phyloP scores from a whole-genome alignment of 495 filamentous ascomycete species.

The Thermothielavioides terrestris region DNA sequence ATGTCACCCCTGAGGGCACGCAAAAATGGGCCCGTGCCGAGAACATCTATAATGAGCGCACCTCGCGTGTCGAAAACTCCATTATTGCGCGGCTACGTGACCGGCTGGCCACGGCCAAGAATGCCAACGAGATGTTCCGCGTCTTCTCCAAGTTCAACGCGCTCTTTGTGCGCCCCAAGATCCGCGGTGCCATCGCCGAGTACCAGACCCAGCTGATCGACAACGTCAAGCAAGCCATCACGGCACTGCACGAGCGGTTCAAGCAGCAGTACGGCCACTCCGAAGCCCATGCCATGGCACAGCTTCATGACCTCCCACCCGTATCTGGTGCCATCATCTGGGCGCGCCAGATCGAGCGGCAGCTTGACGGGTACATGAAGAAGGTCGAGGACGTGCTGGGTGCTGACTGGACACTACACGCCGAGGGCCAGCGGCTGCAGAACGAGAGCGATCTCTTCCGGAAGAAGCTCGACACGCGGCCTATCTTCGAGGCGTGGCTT shows the following conservation, averaged over 20 bases:
- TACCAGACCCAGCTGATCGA: constrained; percentile 97
- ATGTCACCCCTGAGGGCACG: constrained; percentile 82
- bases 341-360: constrained; percentile 92
- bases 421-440: constrained; percentile 90
- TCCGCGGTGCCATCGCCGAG: constrained; percentile 91
- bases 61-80: constrained; percentile 93
- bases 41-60: constrained; percentile 91
- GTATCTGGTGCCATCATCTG: constrained; percentile 95
- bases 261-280: constrained; percentile 98
- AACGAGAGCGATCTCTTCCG: constrained; percentile 82
- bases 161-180: constrained; percentile 93
- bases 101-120: constrained; percentile 87
- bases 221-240: constrained; percentile 92
- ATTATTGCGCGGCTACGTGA: constrained; percentile 94
- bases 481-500: constrained; percentile 91
- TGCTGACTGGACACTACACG: constrained; percentile 83
- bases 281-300: constrained; percentile 95
- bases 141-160: constrained; percentile 99
- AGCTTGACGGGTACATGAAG: constrained; percentile 92
- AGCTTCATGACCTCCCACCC: constrained; percentile 87
- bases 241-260: constrained; percentile 86
- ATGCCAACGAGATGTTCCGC: constrained; percentile 97
- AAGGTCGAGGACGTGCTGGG: constrained; percentile 95
- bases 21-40: constrained; percentile 86
- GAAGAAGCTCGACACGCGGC: constrained; percentile 88